Base-by-base conservation (phyloP, 306 rosid genomes). In the Prunus padus region DNA sequence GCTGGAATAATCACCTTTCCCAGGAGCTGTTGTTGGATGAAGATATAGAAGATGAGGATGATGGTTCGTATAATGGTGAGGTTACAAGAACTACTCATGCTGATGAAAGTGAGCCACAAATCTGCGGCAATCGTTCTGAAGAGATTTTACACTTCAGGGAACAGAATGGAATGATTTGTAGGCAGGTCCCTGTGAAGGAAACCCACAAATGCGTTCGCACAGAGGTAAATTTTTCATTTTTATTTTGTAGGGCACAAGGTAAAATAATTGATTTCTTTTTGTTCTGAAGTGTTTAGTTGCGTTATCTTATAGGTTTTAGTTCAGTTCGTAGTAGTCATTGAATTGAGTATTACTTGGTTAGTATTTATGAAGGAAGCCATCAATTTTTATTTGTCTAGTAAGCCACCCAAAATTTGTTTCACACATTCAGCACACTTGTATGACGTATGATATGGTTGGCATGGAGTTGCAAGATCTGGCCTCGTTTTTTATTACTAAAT, bases 121-220 rank as follows among this genome's bases (percentile, higher is more conserved):
- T 23, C 69, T 81, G 86, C 11, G 78, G 84, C 67, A 96, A 90
- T 79, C 83, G 85, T 69, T 89, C 99, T 0, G 99, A 96, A 70
- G 99, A 96, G 49, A 88, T 96, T 83, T 82, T 96, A 80, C 78
- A 8, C 70, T 64, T 80, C 55, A 90, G 93, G 80, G 88, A 72
- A 26, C 89, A 88, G 85, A 88, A 82, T 66, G 99, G 77, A 65
- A 75, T 90, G 93, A 76, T 92, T 79, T 96, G 99, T 80, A 86
- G 99, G 88, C 89, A 87, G 82, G 82, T 78, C 79, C 99, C 99
- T 54, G 97, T 92, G 71, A 95, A 92, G 86, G 97, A 95, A 78
- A 95, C 97, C 28, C n/a, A 74, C 77, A 83, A 76, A 82, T 84
- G 88, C 77, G 71, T 87, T 69, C 93, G 99, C 18, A n/a, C 81